Evolutionary conservation across 257 asterid species (phyloP), one percentile per base, ranked within the genome.

Genomic region (Misopates orontium): DNA sequence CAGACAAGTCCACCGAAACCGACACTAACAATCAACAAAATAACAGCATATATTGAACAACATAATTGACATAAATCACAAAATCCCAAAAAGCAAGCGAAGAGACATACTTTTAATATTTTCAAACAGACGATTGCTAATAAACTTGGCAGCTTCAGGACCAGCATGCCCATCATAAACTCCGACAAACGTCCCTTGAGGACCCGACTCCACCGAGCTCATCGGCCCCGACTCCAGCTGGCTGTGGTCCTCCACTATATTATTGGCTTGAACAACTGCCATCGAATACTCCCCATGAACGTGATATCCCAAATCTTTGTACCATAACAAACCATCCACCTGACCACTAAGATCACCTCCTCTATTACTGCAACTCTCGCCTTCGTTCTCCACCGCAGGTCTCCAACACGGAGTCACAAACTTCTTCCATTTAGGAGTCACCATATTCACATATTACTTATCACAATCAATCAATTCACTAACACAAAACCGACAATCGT

Each of bases 151-250:
- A 74, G 91, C 90, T 50, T 91, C 97, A 0, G 95, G 84, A 69
- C 97, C 97, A 12, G 81, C 97, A 80, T 91, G 98, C 56, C 96
- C 98, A 62, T 91, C 98, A 60, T 91, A 91, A 60, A 91, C 66
- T 62, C 98, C 98, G 15, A 91, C 91, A 79, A 86, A 91, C 9
- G 98, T 85, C 32, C 96, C 98, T 44, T 71, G 76, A 59, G 88
- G 95, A 18, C 95, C 94, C 0, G 79, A 58, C 50, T 82, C 87
- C 36, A 68, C 18, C 7, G 72, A 74, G 75, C 95, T 86, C 90
- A 91, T 57, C 4, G 90, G 77, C 39, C 96, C 98, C 0, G 95
- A 91, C 73, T 91, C 96, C n/a, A 91, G 75, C 73, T 88, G 96
- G 75, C 96, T 68, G 14, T 86, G 83, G 86, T 88, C 98, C 73